phyloP scores from a whole-genome alignment of 2,329 filamentous ascomycete genomes.

The Zymoseptoria passerinii region DNA sequence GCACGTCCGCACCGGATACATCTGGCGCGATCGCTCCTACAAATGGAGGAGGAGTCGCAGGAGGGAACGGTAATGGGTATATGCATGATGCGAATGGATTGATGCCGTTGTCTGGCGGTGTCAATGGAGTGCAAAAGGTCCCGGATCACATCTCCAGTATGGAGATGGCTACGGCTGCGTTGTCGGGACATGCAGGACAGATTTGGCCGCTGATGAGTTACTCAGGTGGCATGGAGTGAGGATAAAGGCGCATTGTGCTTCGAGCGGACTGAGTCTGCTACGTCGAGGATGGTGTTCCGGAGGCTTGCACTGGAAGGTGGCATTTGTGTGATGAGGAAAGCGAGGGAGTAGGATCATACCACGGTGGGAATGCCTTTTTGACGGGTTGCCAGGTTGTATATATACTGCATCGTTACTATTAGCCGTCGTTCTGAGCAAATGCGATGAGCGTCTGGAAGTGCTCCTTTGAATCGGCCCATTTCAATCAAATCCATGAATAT shows the following conservation, averaged over 20 bases:
- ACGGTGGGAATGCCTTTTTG: no score
- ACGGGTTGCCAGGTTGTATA: no score
- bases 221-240: background rate
- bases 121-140: constrained; percentile 4
- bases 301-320: no score
- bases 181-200: constrained; percentile 10
- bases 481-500: no score
- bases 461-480: no score
- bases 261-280: no score
- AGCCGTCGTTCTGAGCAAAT: no score
- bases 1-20: background rate
- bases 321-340: no score
- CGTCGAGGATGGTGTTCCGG: no score
- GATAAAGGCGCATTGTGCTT: background rate
- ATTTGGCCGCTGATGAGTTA: constrained; percentile 23
- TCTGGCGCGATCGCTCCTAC: background rate
- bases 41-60: background rate
- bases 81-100: constrained; percentile 9
- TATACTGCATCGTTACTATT: no score
- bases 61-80: constrained; percentile 10
- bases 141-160: constrained; percentile 15
- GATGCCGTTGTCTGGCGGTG: constrained; percentile 11
- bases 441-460: no score
- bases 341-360: no score
- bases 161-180: constrained; percentile 11